Evolutionary conservation across 352 stramenopile species (phyloP).

Genomic region (Blastocystis hominis): DNA sequence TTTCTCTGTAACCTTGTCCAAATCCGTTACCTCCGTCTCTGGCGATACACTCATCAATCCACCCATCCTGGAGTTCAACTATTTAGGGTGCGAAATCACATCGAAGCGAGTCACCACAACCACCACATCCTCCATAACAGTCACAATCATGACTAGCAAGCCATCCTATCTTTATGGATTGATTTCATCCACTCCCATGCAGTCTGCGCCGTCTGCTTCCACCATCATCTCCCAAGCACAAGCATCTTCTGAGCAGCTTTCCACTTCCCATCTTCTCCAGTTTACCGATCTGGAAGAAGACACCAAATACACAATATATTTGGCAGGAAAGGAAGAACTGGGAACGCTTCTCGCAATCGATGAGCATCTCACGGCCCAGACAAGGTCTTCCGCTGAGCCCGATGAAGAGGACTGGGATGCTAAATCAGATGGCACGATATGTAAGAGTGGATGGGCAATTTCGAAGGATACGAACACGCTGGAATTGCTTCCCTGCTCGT

Average conservation of each 20-base stretch:
- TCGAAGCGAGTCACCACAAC: not conserved
- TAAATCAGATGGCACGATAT: conserved; percentile 23
- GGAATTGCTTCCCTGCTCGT: conserved; percentile 8
- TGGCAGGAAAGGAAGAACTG: conserved; percentile 23
- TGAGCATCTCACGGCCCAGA: not conserved
- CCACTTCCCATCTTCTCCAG: not conserved
- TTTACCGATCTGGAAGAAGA: not conserved
- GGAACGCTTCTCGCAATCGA: not conserved
- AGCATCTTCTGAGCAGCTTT: not conserved
- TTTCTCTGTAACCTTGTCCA: conserved; percentile 25
- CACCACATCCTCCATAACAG: not conserved
- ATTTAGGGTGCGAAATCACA: conserved; percentile 15
- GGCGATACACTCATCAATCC: conserved; percentile 22
- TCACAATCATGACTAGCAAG: conserved; percentile 2
- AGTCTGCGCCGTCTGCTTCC: not conserved
- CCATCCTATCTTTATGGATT: not conserved
- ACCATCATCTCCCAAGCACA: conserved; percentile 5
- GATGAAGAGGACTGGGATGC: not conserved
- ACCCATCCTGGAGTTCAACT: conserved; percentile 43
- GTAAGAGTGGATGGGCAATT: conserved; percentile 12
- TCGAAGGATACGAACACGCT: not conserved
- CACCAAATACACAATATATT: conserved; percentile 9
- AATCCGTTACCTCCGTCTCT: not conserved
- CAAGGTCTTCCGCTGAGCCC: not conserved
- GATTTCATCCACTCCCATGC: not conserved